Base-by-base conservation (phyloP, 2,329 filamentous ascomycete genomes). In the Grosmannia penicillata region DNA sequence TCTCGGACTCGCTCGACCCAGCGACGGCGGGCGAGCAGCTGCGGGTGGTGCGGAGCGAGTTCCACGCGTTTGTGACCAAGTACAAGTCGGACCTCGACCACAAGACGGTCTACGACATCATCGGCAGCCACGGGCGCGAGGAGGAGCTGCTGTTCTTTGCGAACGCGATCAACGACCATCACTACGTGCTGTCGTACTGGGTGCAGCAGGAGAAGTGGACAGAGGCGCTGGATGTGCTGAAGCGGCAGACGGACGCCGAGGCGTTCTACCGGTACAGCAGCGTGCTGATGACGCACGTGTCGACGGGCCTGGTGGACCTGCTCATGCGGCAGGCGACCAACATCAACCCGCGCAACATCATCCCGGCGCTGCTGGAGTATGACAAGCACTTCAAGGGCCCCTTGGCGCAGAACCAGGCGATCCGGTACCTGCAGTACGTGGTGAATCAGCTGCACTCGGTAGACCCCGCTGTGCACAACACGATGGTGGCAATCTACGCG, bases 231-330 rank as follows among this genome's bases (percentile, higher is more conserved):
- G 73, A 75, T 39, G 86, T 96, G 29, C 67, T 98, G 37, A 93
- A 95, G 62, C 86, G 82, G 57, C 91, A 98, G 59, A 93, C 79
- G 6, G 82, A 93, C 36, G 75, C 84, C 0, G 85, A 93, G 36
- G 83, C 93, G 33, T 98, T 96, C 60, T 96, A 96, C 64, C 81
- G 84, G 45, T 95, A 96, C 57, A 91, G 85, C 63, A 94, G 81
- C 51, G 87, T 96, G n/a, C 70, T 98, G 34, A 94, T 98, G 81
- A 80, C 78, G 14, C 83, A 95, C 53, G 78, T 78, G 4, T 76
- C 89, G 0, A 72, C 79, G 6, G 87, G 93, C 37, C 66, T 93
- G 19, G 82, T 96, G n/a, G 89, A 98, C 48, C 86, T 98, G 25
- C 62, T 98, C 52, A 95, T 93, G 82, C 75, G 91, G 26, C 89